Conservation (phyloP, 208 protist species). For the Leishmania major region DNA sequence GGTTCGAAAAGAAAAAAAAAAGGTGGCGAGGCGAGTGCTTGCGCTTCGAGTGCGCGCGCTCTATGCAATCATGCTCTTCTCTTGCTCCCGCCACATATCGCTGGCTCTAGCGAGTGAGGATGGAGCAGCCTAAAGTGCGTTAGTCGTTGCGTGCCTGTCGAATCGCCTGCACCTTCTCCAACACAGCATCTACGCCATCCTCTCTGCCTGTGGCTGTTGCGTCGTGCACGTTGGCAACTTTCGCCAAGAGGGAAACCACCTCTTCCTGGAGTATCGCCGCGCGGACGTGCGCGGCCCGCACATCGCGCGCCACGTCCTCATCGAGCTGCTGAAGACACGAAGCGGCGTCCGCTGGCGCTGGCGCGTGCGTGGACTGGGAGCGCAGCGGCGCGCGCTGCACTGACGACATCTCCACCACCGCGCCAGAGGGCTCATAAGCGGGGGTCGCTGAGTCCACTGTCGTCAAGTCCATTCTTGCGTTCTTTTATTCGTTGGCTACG, state of each 20-base stretch:
- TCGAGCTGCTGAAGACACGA: constrained; percentile 27
- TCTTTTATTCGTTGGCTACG: not conserved
- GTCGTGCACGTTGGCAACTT: constrained; percentile 8
- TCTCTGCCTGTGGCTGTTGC: not conserved
- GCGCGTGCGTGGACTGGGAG: constrained; percentile 6
- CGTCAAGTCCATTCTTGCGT: not conserved
- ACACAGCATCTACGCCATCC: constrained; percentile 12
- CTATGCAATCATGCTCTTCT: not conserved
- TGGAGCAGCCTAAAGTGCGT: not conserved
- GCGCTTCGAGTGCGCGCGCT: not conserved
- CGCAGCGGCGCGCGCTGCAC: constrained; percentile 4
- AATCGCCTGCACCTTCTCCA: constrained; percentile 21
- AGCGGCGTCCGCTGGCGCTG: constrained; percentile 22
- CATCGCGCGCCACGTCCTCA: constrained; percentile 37
- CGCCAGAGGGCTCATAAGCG: not conserved
- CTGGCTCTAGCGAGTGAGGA: not conserved
- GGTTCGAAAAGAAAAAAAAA: not conserved
- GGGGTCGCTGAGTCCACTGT: not conserved
- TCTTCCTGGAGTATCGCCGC: constrained; percentile 22
- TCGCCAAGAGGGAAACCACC: constrained; percentile 15
- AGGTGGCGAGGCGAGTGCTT: not conserved
- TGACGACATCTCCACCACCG: not conserved
- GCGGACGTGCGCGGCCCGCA: constrained; percentile 31
- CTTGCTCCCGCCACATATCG: not conserved
- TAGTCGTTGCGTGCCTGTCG: constrained; percentile 17